Evolutionary conservation across 805 yeast genomes (phyloP).

Genomic region (Wickerhamiella azymoides): DNA sequence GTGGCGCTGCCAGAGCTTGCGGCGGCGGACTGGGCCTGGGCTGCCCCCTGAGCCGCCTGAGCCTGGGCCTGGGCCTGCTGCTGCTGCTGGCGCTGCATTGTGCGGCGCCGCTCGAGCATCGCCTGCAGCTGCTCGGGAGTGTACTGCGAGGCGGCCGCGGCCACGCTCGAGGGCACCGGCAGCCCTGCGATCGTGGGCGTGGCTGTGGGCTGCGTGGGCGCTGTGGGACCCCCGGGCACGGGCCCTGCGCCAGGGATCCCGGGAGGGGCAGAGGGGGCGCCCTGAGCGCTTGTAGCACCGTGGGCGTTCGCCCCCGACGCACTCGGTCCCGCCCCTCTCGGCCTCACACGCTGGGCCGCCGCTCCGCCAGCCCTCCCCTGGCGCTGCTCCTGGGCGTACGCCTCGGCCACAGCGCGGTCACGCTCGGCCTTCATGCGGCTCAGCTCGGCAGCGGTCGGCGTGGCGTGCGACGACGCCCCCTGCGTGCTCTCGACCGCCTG

Average conservation of each 20-base stretch:
- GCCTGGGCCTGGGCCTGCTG: not conserved
- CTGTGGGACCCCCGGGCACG: slow-evolving; percentile 10
- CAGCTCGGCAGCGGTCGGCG: slow-evolving; percentile 74
- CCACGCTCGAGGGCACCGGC: slow-evolving; percentile 20
- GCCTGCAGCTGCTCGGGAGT: slow-evolving; percentile 20
- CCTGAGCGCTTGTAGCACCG: no score
- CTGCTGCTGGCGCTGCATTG: slow-evolving; percentile 1
- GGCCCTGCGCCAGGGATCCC: not conserved
- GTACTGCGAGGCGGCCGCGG: slow-evolving; percentile 15
- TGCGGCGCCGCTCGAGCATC: slow-evolving; percentile 19
- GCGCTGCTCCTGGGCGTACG: slow-evolving; percentile 23
- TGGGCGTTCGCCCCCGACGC: no score
- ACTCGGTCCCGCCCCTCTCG: no score
- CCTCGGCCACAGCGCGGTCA: slow-evolving; percentile 70
- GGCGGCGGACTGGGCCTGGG: not conserved
- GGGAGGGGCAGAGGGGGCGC: not conserved
- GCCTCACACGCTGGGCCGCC: not conserved
- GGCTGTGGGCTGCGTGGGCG: slow-evolving; percentile 1
- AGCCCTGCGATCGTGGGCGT: slow-evolving; percentile 18
- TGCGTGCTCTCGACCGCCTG: slow-evolving; percentile 18
- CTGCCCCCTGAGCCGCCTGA: not conserved
- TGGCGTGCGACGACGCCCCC: slow-evolving; percentile 22
- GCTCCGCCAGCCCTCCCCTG: slow-evolving; percentile 10
- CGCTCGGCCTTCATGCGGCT: slow-evolving; percentile 72
- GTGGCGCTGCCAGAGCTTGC: not conserved